A percentile compares a stretch with the other conserved stretches of the same genome.
These are phyloP conservation scores for Malassezia nana DNA, from an alignment of 1,284 basidiomycete genomes.

Conservation along the genomic window DNA sequence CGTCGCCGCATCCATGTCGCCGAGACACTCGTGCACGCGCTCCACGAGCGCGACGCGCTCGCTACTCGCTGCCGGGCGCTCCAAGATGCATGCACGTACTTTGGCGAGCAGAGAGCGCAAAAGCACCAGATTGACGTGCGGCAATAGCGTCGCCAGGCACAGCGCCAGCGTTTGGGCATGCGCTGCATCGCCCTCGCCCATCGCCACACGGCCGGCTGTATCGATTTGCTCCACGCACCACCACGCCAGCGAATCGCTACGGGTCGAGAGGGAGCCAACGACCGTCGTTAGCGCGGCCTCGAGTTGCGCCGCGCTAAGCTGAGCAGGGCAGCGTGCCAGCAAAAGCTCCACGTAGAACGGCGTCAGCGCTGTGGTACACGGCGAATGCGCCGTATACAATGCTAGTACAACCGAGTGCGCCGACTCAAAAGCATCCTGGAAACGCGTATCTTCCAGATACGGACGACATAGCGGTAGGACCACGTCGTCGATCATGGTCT, in stretches of 20 bases:
- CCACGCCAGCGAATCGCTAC: constrained; percentile 39
- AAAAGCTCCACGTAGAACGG: constrained; percentile 40
- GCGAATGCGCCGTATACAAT: constrained; percentile 27
- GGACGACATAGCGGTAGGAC: constrained; percentile 32
- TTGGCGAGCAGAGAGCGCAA: constrained; percentile 32
- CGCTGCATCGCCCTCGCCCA: not conserved
- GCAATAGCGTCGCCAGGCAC: constrained; percentile 28
- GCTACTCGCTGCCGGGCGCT: constrained; percentile 11
- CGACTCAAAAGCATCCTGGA: constrained; percentile 42
- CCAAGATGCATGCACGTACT: constrained; percentile 28
- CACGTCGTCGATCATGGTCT: constrained; percentile 31
- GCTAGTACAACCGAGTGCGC: constrained; percentile 42
- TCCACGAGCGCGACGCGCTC: constrained; percentile 23
- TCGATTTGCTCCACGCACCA: constrained; percentile 32
- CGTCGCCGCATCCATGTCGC: constrained; percentile 37
- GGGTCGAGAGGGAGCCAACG: constrained; percentile 31
- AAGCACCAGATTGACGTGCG: constrained; percentile 41
- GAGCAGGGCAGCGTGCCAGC: constrained; percentile 21
- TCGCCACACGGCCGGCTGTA: constrained; percentile 18
- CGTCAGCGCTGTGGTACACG: constrained; percentile 26
- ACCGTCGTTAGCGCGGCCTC: constrained; percentile 35
- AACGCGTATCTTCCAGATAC: constrained; percentile 30
- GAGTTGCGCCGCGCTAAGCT: constrained; percentile 28
- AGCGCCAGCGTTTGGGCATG: constrained; percentile 17
- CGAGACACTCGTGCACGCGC: constrained; percentile 31